phyloP scores from a whole-genome alignment of 345 rosid genomes.

The Linum trigynum region DNA sequence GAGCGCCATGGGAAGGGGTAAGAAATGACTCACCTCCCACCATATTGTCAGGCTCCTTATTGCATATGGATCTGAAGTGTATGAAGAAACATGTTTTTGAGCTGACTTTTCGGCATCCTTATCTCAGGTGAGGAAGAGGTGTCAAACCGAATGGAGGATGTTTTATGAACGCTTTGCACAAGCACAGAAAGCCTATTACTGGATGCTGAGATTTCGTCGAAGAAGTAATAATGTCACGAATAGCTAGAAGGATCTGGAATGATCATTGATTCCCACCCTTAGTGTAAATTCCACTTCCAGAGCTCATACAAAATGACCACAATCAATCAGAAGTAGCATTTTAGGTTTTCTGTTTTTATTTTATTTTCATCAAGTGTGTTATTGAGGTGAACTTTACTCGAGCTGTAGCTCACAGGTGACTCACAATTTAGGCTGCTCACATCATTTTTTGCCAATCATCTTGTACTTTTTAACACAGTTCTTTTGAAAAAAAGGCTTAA shows the following conservation, averaged over 20 bases:
- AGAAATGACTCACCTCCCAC: not conserved
- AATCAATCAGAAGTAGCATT: too few relatives aligned
- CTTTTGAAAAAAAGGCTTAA: too few relatives aligned
- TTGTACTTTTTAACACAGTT: too few relatives aligned
- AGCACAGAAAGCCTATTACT: slow-evolving; percentile 60
- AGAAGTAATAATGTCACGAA: not conserved
- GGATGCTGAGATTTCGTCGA: not conserved
- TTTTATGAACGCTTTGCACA: slow-evolving; percentile 49
- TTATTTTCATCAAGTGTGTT: too few relatives aligned
- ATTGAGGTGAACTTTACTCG: too few relatives aligned
- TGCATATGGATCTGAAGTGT: not conserved
- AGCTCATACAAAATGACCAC: too few relatives aligned
- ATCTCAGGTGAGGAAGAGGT: slow-evolving; percentile 73
- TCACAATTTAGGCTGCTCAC: too few relatives aligned
- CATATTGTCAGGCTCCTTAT: not conserved
- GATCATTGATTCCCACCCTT: not conserved
- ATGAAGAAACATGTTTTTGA: not conserved
- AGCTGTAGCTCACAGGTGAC: too few relatives aligned
- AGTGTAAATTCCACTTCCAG: not conserved
- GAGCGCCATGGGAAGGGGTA: slow-evolving; percentile 66
- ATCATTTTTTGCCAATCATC: too few relatives aligned
- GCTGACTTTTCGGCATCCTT: not conserved
- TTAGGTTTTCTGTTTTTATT: too few relatives aligned
- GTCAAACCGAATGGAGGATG: slow-evolving; percentile 74
- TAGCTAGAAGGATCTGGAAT: not conserved